Conservation (phyloP, 495 filamentous ascomycete species). For the Talaromyces wortmannii region DNA sequence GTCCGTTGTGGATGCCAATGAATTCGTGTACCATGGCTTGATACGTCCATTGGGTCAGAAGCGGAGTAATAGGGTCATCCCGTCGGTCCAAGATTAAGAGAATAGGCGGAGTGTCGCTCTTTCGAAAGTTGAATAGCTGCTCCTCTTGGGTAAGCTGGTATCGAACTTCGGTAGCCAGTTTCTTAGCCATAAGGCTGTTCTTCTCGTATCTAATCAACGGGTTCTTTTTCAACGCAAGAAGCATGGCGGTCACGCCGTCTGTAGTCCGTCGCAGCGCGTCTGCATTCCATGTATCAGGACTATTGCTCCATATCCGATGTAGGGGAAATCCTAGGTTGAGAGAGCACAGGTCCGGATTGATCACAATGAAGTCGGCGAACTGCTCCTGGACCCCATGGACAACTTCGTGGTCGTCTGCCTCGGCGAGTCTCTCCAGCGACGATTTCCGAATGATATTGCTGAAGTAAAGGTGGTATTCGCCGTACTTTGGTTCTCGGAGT, state of each 20-base stretch:
- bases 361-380: slow-evolving; percentile 89
- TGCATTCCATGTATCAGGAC: slow-evolving; percentile 82
- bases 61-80: slow-evolving; percentile 92
- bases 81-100: slow-evolving; percentile 84
- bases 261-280: slow-evolving; percentile 78
- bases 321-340: slow-evolving; percentile 68
- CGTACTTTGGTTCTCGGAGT: slow-evolving; percentile 92
- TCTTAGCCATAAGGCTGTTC: slow-evolving; percentile 84
- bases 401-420: slow-evolving; percentile 97
- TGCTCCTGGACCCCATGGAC: slow-evolving; percentile 89
- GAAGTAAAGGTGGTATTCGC: slow-evolving; percentile 95
- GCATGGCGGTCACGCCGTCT: slow-evolving; percentile 75
- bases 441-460: slow-evolving; percentile 98
- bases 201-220: slow-evolving; percentile 91
- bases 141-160: slow-evolving; percentile 95
- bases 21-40: slow-evolving; percentile 98
- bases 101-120: slow-evolving; percentile 90
- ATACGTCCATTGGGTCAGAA: slow-evolving; percentile 97
- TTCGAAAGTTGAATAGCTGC: slow-evolving; percentile 93
- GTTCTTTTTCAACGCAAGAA: slow-evolving; percentile 91
- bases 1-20: slow-evolving; percentile 86
- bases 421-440: slow-evolving; percentile 85
- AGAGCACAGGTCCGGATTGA: slow-evolving; percentile 91
- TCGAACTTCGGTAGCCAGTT: slow-evolving; percentile 83
- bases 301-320: slow-evolving; percentile 66